Evolutionary conservation across 1,284 basidiomycete species (phyloP), one percentile per base, ranked within the genome.

Genomic region (Trichosporon asahii): DNA sequence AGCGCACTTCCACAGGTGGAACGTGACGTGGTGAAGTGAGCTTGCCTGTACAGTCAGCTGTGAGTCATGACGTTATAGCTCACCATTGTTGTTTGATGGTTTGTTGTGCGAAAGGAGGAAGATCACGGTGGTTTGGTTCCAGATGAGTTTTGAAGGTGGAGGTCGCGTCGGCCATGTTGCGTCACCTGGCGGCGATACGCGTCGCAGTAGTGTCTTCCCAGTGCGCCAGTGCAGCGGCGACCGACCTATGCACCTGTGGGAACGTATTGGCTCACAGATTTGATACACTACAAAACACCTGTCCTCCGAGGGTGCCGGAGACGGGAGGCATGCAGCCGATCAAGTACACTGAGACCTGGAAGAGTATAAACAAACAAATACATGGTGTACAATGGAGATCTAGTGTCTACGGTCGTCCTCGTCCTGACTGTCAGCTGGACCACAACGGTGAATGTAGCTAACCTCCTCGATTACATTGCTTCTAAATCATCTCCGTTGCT

Each of bases 1-100:
- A 15, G 77, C 73, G 15, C 78, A 78, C 27, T 72, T 67, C 66
- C 73, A 57, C 66, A 80, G 76, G 69, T 82, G 80, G 63, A 80
- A 78, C 0, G 79, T 79, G 67, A 82, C 64, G 69, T 82, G 81
- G 65, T 74, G 68, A 21, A 78, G 21, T 27, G 75, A 71, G 21
- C 70, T 65, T 71, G 79, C 78, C 23, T 66, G 65, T 4, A 23
- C 2, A 9, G 14, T 66, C 21, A 49, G 14, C 21, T 15, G 2
- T 3, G 12, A n/a, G 9, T 1, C 7, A 2, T 6, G 15, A n/a
- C 5, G 6, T 6, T 29, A 6, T 2, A 40, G 33, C n/a, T 21
- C 37, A 66, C 66, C 66, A 66, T 66, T 27, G 23, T 44, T n/a
- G 15, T 61, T 61, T 61, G 57, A 12, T 61, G 57, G 57, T 9